Evolutionary conservation across 345 rosid species (phyloP).

Genomic region (Camelina hispida): DNA sequence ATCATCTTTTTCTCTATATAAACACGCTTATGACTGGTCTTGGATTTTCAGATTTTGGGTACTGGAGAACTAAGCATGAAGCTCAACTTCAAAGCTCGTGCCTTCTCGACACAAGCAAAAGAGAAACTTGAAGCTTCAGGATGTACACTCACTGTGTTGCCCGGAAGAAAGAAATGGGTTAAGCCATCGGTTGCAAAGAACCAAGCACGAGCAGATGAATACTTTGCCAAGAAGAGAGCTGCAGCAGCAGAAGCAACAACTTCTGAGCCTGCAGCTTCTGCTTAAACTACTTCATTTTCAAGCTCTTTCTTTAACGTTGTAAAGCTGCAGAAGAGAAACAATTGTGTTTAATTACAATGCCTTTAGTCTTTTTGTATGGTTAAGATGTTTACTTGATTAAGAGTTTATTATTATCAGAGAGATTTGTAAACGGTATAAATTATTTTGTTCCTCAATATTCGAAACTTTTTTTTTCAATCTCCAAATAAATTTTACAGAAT

Average conservation of each 20-base stretch:
- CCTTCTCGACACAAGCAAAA: constrained; percentile 77
- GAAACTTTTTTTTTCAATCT: constrained; percentile 25
- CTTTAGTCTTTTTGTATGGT: constrained; percentile 19
- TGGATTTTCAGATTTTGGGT: constrained; percentile 69
- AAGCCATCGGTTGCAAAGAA: constrained; percentile 87
- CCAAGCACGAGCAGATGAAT: constrained; percentile 80
- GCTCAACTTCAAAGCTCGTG: constrained; percentile 79
- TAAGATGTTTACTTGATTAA: not conserved
- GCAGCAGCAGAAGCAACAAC: constrained; percentile 51
- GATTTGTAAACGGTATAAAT: constrained; percentile 17
- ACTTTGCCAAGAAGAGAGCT: constrained; percentile 88
- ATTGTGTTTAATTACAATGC: constrained; percentile 5
- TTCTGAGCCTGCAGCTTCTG: constrained; percentile 53
- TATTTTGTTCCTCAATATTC: constrained; percentile 16
- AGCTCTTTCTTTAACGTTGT: constrained; percentile 34
- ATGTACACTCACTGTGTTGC: constrained; percentile 72
- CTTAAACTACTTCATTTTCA: constrained; percentile 37
- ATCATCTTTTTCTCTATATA: not conserved
- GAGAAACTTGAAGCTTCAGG: constrained; percentile 88
- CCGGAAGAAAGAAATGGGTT: constrained; percentile 94
- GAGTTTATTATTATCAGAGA: not conserved
- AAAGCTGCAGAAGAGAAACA: constrained; percentile 33
- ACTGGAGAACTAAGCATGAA: constrained; percentile 76
- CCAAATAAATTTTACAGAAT: constrained; percentile 33
- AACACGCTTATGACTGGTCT: constrained; percentile 2